These are phyloP conservation scores for Globisporangium iwayamae DNA, from an alignment of 352 stramenopile species.

Conservation along the genomic window DNA sequence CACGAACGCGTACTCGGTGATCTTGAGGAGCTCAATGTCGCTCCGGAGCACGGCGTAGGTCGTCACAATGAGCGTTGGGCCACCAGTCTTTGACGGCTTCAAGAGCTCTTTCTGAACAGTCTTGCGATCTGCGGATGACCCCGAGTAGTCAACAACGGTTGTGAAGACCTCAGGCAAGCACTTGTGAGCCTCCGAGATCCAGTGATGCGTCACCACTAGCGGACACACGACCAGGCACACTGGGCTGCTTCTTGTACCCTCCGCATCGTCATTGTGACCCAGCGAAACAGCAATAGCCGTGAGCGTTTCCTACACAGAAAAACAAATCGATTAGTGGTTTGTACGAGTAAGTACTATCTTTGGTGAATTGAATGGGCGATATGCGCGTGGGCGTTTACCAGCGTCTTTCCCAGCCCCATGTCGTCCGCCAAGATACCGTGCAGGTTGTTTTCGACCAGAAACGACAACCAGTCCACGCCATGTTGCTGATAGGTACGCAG, in stretches of 20 bases:
- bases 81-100: neutral
- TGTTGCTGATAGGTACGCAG: constrained; percentile 77
- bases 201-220: constrained; percentile 93
- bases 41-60: constrained; percentile 88
- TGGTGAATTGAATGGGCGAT: neutral
- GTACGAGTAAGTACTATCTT: too few relatives aligned
- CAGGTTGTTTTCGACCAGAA: constrained; percentile 67
- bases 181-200: constrained; percentile 88
- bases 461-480: constrained; percentile 74
- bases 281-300: constrained; percentile 69
- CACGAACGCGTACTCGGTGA: constrained; percentile 72
- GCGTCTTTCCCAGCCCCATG: constrained; percentile 94
- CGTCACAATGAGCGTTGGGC: constrained; percentile 47
- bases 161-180: constrained; percentile 74
- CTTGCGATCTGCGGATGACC: constrained; percentile 43
- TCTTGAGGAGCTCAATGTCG: constrained; percentile 69
- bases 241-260: neutral
- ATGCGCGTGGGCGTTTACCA: constrained; percentile 24
- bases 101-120: constrained; percentile 15
- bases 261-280: constrained; percentile 18
- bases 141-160: constrained; percentile 76
- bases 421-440: constrained; percentile 83
- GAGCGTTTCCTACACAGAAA: constrained; percentile 69
- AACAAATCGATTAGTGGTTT: too few relatives aligned
- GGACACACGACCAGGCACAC: constrained; percentile 91